Base-by-base conservation (phyloP, 177 flowering plant species). In the Telopea speciosissima region DNA sequence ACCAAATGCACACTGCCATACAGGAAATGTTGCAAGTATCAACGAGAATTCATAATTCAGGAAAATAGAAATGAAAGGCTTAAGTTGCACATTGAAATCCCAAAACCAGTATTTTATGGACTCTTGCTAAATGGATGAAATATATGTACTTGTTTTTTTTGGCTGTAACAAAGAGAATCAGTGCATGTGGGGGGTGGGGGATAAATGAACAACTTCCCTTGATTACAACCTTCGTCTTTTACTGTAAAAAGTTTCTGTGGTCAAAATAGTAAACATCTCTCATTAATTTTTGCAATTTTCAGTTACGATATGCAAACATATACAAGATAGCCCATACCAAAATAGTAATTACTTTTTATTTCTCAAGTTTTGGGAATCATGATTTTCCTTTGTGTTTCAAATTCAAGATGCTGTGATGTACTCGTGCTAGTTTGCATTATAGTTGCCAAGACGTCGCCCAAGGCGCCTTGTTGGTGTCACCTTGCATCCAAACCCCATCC, bases 1-100 rank as follows among this genome's bases (percentile, higher is more conserved):
- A 95, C 99, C 82, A 95, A 76, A 82, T 95, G 97, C 63, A 95
- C 99, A 85, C 99, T 95, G 89, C 64, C 72, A 82, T 68, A 64
- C 66, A 64, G 25, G 72, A 19, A n/a, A 2, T 0, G 61, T n/a
- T 33, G 74, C 70, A 17, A 7, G 22, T 63, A 21, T 33, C n/a
- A 60, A 16, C 11, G 10, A 68, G 22, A 60, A 42, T 22, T 28
- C 16, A 12, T 64, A 24, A 31, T 21, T 24, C 24, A 24, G 69
- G 8, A 54, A 66, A 21, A 5, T 11, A 74, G n/a, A 19, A 23
- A 14, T 23, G 23, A 49, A 62, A 68, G n/a, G 52, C 24, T 16
- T 31, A 62, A 17, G 22, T 31, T 13, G 42, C 24, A 28, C 7
- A 14, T 26, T 17, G 22, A 63, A 5, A 28, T n/a, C 66, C 42